A percentile compares a stretch with the other conserved stretches of the same genome.
Evolutionary conservation across 768 basidiomycete genomes (phyloP).

Genomic region (Boletus rubroflammeus): DNA sequence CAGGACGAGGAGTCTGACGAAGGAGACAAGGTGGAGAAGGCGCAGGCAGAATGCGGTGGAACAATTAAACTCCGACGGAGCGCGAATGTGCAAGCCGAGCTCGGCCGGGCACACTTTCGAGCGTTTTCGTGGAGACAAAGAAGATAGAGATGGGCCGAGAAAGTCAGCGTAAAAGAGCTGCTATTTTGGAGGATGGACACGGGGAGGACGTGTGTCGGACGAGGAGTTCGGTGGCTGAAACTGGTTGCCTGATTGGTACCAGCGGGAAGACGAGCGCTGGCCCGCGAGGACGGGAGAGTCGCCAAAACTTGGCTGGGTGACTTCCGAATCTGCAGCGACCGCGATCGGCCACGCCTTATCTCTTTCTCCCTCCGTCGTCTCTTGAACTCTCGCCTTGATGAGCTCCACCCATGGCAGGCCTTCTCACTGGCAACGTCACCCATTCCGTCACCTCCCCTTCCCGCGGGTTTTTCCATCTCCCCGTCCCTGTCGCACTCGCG

Average conservation of each 20-base stretch:
- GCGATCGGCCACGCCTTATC: not conserved
- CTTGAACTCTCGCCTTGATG: not conserved
- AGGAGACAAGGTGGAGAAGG: conserved; percentile 36
- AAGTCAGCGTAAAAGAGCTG: too few species aligned
- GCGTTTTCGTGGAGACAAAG: not conserved
- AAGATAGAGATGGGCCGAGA: not conserved
- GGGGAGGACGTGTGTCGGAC: not conserved
- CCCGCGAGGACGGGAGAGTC: too few species aligned
- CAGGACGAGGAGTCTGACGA: conserved; percentile 25
- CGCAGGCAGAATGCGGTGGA: conserved; percentile 29
- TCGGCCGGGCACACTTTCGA: not conserved
- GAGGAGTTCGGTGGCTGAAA: conserved; percentile 11
- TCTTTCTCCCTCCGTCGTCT: not conserved
- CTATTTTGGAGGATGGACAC: not conserved
- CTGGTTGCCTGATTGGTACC: conserved; percentile 8
- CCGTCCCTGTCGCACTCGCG: conserved; percentile 41
- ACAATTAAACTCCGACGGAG: conserved; percentile 35
- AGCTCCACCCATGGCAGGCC: conserved; percentile 5
- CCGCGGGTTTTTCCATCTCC: conserved; percentile 31
- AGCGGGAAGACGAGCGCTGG: not conserved
- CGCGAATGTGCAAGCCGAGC: conserved; percentile 31
- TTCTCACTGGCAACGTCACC: not conserved
- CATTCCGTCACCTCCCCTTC: conserved; percentile 4
- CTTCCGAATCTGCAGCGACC: conserved; percentile 6
- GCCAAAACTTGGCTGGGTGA: conserved; percentile 2